A percentile compares a stretch with the other conserved stretches of the same genome.
These are phyloP conservation scores for Persicaria maculosa DNA, from an alignment of 148 eudicot species.

Conservation along the genomic window DNA sequence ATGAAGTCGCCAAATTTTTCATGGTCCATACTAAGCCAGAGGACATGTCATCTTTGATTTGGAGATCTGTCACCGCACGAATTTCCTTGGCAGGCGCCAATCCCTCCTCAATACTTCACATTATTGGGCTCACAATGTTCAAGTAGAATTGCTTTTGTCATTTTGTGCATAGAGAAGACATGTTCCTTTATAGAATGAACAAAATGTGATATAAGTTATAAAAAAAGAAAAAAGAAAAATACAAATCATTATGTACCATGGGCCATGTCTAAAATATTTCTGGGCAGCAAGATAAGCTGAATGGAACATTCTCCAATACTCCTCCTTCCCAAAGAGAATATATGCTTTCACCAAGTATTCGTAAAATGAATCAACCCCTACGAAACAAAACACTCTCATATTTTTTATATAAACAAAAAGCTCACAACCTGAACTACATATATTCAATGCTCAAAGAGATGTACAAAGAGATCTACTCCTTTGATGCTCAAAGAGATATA, in stretches of 20 bases:
- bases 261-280: slow-evolving; percentile 87
- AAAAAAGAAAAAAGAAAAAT: not conserved
- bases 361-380: slow-evolving; percentile 95
- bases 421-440: not conserved
- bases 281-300: slow-evolving; percentile 92
- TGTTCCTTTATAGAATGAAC: not conserved
- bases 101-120: no score
- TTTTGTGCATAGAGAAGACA: not conserved
- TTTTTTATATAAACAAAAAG: not conserved
- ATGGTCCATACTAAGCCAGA: not conserved
- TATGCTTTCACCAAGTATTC: slow-evolving; percentile 89
- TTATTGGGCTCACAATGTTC: not conserved
- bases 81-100: no score
- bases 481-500: no score
- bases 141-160: not conserved
- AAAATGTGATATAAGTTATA: not conserved
- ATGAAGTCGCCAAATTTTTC: no score
- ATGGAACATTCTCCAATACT: slow-evolving; percentile 96
- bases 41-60: not conserved
- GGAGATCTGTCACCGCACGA: no score
- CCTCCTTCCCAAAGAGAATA: slow-evolving; percentile 87
- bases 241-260: slow-evolving; percentile 45
- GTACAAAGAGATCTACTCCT: not conserved
- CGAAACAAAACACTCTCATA: not conserved
- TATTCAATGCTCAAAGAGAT: not conserved